Evolutionary conservation across 495 filamentous ascomycete genomes (phyloP).

Genomic region (Aspergillus diversus): DNA sequence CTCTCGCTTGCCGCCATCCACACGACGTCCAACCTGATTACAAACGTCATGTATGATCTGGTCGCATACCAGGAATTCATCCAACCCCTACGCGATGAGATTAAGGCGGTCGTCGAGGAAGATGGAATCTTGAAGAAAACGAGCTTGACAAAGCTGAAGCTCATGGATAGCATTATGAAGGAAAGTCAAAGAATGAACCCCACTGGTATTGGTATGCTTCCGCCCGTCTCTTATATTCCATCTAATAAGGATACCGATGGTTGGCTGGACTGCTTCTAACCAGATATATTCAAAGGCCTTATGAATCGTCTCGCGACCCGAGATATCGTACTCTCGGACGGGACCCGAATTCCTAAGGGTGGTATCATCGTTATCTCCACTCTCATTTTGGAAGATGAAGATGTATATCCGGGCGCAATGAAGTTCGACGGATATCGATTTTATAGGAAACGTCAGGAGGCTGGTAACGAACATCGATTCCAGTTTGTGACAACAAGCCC

Average conservation of each 20-base stretch:
- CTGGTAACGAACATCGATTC: slow-evolving; percentile 44
- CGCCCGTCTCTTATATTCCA: neutral
- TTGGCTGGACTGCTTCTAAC: no score
- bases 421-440: slow-evolving; percentile 54
- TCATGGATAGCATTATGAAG: slow-evolving; percentile 52
- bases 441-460: slow-evolving; percentile 42
- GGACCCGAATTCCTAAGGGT: slow-evolving; percentile 39
- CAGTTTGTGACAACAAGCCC: slow-evolving; percentile 51
- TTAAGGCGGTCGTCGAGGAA: slow-evolving; percentile 34
- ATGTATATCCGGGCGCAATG: slow-evolving; percentile 45
- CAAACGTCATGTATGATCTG: slow-evolving; percentile 48
- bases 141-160: slow-evolving; percentile 51
- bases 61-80: slow-evolving; percentile 41
- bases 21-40: slow-evolving; percentile 45
- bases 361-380: slow-evolving; percentile 40
- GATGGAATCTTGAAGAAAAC: slow-evolving; percentile 51
- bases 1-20: slow-evolving; percentile 51
- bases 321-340: slow-evolving; percentile 40
- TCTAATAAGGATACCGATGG: neutral
- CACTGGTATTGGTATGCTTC: slow-evolving; percentile 38
- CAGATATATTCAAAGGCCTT: slow-evolving; percentile 31
- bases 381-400: slow-evolving; percentile 40
- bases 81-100: slow-evolving; percentile 42
- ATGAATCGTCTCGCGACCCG: slow-evolving; percentile 45
- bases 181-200: slow-evolving; percentile 41